These are phyloP conservation scores for Neocallimastix lanati DNA, from an alignment of 192 early-diverging fungal genomes.

Conservation along the genomic window DNA sequence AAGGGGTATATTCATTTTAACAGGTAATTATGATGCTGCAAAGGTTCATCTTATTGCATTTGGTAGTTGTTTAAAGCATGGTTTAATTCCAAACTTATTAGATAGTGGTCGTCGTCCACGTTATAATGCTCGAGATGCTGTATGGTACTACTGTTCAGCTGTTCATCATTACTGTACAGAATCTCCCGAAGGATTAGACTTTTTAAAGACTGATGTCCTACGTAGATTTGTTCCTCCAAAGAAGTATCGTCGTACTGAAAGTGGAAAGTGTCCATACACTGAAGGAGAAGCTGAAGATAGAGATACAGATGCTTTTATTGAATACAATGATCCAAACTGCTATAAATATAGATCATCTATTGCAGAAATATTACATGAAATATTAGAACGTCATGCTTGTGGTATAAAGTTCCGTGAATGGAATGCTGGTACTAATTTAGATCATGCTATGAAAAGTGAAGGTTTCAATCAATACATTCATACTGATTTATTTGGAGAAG, in stretches of 20 bases:
- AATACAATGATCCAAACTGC: conserved; percentile 27
- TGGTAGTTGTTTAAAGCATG: conserved; percentile 79
- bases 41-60: conserved; percentile 74
- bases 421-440: conserved; percentile 76
- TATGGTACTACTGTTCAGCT: conserved; percentile 87
- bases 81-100: conserved; percentile 89
- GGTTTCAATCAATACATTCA: conserved; percentile 60
- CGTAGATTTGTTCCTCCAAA: conserved; percentile 65
- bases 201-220: conserved; percentile 48
- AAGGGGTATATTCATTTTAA: conserved; percentile 60
- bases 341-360: conserved; percentile 52
- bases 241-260: conserved; percentile 19
- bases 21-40: conserved; percentile 70
- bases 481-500: conserved; percentile 48
- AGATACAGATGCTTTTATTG: conserved; percentile 9
- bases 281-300: conserved; percentile 9
- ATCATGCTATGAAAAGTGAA: conserved; percentile 75
- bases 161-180: conserved; percentile 72
- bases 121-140: conserved; percentile 90
- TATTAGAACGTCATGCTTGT: conserved; percentile 69
- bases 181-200: conserved; percentile 51
- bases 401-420: conserved; percentile 87
- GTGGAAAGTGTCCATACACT: conserved; percentile 8
- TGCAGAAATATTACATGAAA: conserved; percentile 76
- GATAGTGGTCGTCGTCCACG: conserved; percentile 67